Base-by-base conservation (phyloP, 768 basidiomycete genomes). In the Vararia minispora region DNA sequence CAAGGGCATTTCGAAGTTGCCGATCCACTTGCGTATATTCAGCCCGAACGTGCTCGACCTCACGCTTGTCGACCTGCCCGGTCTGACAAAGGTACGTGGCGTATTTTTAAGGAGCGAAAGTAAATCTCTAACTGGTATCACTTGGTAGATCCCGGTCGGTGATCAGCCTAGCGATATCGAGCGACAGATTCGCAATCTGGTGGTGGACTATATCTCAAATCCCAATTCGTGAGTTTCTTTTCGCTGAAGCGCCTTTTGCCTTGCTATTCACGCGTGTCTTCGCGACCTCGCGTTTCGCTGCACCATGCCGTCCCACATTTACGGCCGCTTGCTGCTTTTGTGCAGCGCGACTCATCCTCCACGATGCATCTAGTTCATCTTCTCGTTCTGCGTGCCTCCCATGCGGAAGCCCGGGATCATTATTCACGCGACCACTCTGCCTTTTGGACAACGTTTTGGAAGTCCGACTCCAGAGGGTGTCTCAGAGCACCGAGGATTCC, bases 101-200 rank as follows among this genome's bases (percentile, higher is more conserved):
- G 12, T 16, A 17, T 22, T 13, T 18, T 25, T 7, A 16, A 10
- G 17, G 2, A 9, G 32, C 34, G 29, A n/a, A 6, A 18, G 37
- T 37, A 22, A 11, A 28, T 30, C 18, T 10, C 31, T 18, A 17
- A 12, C 24, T n/a, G 28, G 20, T 43, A 1, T 26, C 32, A 25
- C 26, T 39, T n/a, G n/a, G 26, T 48, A 91, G 88, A 89, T 94
- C 47, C 90, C 90, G 0, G 90, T 94, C 4, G 89, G 92, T 10
- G 91, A 95, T 58, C 94, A 99, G 59, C 94, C 94, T 5, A 89
- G 90, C 44, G 94, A 99, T 54, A 99, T 99, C 35, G 94, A 99
- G 56, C 71, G 85, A 14, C 95, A 98, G 62, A 98, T 99, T 47
- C 82, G 91, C 42, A 85, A 74, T 50, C 68, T 99, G 20, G 88